Conservation (phyloP, 2,329 filamentous ascomycete genomes). For the Coniochaeta hoffmannii region DNA sequence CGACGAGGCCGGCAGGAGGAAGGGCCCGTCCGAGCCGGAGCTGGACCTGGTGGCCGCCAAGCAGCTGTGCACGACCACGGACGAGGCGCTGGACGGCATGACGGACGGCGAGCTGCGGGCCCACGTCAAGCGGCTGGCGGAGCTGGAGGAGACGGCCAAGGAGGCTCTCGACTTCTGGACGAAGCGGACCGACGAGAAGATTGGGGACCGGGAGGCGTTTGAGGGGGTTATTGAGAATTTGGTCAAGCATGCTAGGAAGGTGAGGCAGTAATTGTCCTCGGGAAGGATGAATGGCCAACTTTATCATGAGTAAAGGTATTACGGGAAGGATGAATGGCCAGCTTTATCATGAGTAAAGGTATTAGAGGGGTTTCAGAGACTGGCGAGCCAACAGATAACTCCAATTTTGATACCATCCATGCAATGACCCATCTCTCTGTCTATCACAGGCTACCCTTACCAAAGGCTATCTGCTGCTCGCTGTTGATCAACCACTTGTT, state of each 20-base stretch:
- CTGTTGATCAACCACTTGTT: slow-evolving; percentile 8
- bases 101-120: slow-evolving; percentile 66
- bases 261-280: slow-evolving; percentile 52
- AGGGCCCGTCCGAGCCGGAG: slow-evolving; percentile 61
- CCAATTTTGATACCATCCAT: not conserved
- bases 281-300: not conserved
- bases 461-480: not conserved
- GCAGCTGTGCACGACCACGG: slow-evolving; percentile 75
- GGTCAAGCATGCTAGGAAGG: slow-evolving; percentile 82
- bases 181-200: slow-evolving; percentile 74
- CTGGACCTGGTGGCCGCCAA: slow-evolving; percentile 73
- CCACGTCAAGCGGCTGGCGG: slow-evolving; percentile 64
- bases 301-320: too few species aligned
- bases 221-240: slow-evolving; percentile 96
- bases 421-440: slow-evolving; percentile 6
- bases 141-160: slow-evolving; percentile 62
- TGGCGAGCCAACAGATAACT: not conserved
- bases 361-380: not conserved
- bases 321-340: too few species aligned
- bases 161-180: slow-evolving; percentile 84
- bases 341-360: too few species aligned
- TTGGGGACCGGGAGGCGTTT: slow-evolving; percentile 87
- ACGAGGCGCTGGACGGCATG: slow-evolving; percentile 73
- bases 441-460: not conserved
- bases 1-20: slow-evolving; percentile 23